Evolutionary conservation across 345 rosid genomes (phyloP), one percentile per base, ranked within the genome.

Genomic region (Sisymbrium irio): DNA sequence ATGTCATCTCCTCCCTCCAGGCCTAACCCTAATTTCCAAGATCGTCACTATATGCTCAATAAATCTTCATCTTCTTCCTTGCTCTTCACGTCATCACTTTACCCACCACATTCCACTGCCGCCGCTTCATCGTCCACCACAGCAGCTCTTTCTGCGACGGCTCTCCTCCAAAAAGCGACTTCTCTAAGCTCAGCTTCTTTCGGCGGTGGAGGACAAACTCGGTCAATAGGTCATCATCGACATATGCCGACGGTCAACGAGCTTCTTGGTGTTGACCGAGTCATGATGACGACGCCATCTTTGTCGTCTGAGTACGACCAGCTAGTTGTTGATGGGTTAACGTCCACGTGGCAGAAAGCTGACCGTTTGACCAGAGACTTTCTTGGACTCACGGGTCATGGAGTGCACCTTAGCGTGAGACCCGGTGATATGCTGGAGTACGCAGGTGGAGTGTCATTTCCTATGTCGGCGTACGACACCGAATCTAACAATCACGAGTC

Each of bases 161-260:
- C 97, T 8, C 93, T 94, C 64, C 97, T 94, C 79, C 98, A 88
- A 69, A 91, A 85, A 84, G 97, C 96, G 3, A 86, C 91, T 1
- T 77, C 83, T 51, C 62, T 87, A 40, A 88, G 91, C 51, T 66
- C 85, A 37, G 36, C 77, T 0, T 46, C 72, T 4, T 17, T 70
- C 19, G 53, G 66, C 69, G 62, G 82, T 11, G 74, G 74, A 57
- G 77, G 65, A 40, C 78, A 59, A 33, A 63, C 78, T 3, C 77
- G 51, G 27, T 77, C 83, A 9, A 32, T 68, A 27, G 86, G 83
- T 69, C 87, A 74, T 67, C 78, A 69, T 50, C 75, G 41, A 12
- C 57, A 66, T 53, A 15, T 72, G 37, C 53, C 70, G 14, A 65
- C 45, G 6, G 75, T n/a, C 47, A 77, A 77, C 76, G 80, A 77